phyloP scores from a whole-genome alignment of 805 yeast genomes.

The Candida nanaspora region DNA sequence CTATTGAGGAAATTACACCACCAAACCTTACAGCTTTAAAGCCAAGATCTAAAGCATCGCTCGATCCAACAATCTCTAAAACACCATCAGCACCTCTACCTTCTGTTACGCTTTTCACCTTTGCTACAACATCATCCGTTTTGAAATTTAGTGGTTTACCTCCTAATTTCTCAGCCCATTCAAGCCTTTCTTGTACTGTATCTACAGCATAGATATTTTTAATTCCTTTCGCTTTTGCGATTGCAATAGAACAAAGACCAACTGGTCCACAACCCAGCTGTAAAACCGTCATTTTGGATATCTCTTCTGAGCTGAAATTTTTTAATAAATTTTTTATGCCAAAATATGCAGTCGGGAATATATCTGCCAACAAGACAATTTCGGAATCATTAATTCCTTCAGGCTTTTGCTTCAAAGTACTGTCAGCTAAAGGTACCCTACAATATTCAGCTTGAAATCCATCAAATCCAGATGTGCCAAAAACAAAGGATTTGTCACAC shows the following conservation, averaged over 20 bases:
- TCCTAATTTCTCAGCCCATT: slow-evolving; percentile 31
- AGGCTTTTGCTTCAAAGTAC: slow-evolving; percentile 41
- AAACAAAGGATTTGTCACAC: slow-evolving; percentile 38
- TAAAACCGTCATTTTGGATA: slow-evolving; percentile 27
- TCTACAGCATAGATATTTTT: slow-evolving; percentile 40
- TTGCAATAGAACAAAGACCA: slow-evolving; percentile 44
- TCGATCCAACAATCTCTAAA: slow-evolving; percentile 53
- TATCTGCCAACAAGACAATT: slow-evolving; percentile 54
- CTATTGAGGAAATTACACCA: slow-evolving; percentile 51
- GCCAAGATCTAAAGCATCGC: slow-evolving; percentile 42
- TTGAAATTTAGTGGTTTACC: slow-evolving; percentile 41
- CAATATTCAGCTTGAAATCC: slow-evolving; percentile 63
- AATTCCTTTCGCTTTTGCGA: slow-evolving; percentile 38
- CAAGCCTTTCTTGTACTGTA: slow-evolving; percentile 38
- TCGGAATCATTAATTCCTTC: slow-evolving; percentile 33
- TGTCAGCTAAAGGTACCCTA: slow-evolving; percentile 49
- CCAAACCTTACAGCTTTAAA: slow-evolving; percentile 49
- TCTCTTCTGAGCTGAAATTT: slow-evolving; percentile 22
- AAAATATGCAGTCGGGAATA: slow-evolving; percentile 52
- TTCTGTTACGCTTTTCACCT: slow-evolving; percentile 29
- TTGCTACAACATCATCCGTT: slow-evolving; percentile 29
- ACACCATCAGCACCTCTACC: slow-evolving; percentile 54
- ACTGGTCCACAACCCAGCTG: slow-evolving; percentile 60
- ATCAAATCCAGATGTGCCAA: slow-evolving; percentile 49
- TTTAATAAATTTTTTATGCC: slow-evolving; percentile 20